Evolutionary conservation across 305 asterid genomes (phyloP), one percentile per base, ranked within the genome.

Genomic region (Fraxinus platypoda): DNA sequence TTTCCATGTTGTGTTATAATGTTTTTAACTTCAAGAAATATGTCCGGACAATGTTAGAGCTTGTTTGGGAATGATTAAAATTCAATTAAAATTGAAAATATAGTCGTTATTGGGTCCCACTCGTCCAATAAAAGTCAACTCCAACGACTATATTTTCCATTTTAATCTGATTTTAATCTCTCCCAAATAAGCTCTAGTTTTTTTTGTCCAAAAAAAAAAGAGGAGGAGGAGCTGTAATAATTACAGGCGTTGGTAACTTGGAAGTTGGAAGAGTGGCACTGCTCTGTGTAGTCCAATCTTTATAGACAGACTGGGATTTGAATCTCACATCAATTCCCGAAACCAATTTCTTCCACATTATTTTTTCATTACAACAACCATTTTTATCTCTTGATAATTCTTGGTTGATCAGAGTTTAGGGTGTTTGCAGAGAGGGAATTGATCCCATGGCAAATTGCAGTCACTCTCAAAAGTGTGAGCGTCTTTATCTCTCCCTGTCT

Each of bases 401-500:
- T 57, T 70, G 38, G 6, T 30, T 12, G 37, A 28, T 82, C 66
- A 28, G 28, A 9, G 19, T 13, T 8, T 74, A 38, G 1, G 30
- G 46, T 46, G 72, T 19, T 26, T 49, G 71, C 59, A 46, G 15
- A 15, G 38, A 33, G 30, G 19, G 8, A 25, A 9, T 68, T 17
- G 5, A 66, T 26, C 74, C 74, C 35, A 26, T 26, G 34, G 37
- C 74, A 66, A 46, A 77, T 75, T 77, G 82, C 75, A 75, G 88
- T 93, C 91, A 34, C 87, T 82, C 92, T 90, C 97, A 90, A 87
- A 75, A 85, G 49, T 88, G 88, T 84, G 92, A 89, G 87, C 88
- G 90, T 81, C 84, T 87, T 12, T 81, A 78, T 74, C 77, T 46
- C 78, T 85, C 84, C 38, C 87, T 84, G 66, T 80, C 86, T 85